Evolutionary conservation across 2,329 filamentous ascomycete species (phyloP), one percentile per base, ranked within the genome.

Genomic region (Neodidymelliopsis sp.): DNA sequence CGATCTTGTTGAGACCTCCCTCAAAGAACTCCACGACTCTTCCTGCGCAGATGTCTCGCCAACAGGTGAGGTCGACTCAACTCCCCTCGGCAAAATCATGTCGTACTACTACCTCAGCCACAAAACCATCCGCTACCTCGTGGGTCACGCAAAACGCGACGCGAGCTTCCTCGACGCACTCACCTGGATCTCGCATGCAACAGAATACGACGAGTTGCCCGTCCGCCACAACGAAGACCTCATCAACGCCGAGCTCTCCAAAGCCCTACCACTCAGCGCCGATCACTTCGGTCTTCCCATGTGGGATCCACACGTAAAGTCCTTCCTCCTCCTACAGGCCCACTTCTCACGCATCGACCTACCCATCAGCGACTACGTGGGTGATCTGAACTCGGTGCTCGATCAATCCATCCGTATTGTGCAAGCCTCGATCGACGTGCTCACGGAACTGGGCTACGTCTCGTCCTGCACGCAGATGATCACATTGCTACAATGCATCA

Each of bases 231-330:
- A 99, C 68, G 94, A 99, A 75, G 95, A 99, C 68, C 84, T 99
- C 33, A 91, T 99, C 79, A 99, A 99, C 69, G 89, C 84, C 4
- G 91, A 97, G 60, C 81, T 99, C 3, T 91, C 91, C 6, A 84
- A 86, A 49, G 91, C 91, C 54, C 78, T 99, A 1, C 90, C 91
- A 0, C 84, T 94, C 41, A 75, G 80, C 22, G 82, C 81, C 4
- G 81, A 85, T 13, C 72, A 75, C 13, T 80, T 87, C 61, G 86
- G 85, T 8, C 77, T 97, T 29, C 93, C 93, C 1, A 89, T 99
- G 86, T 99, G 94, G 94, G 94, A 99, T 76, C 94, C 94, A 0
- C 94, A 99, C 69, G 91, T 97, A 67, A 99, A 99, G 73, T 86
- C 94, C 0, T 97, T 97, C 77, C 77, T 99, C 27, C 81, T 99